These are phyloP conservation scores for Pinus tabuliformis DNA, from an alignment of 75 land plant species.

Conservation along the genomic window DNA sequence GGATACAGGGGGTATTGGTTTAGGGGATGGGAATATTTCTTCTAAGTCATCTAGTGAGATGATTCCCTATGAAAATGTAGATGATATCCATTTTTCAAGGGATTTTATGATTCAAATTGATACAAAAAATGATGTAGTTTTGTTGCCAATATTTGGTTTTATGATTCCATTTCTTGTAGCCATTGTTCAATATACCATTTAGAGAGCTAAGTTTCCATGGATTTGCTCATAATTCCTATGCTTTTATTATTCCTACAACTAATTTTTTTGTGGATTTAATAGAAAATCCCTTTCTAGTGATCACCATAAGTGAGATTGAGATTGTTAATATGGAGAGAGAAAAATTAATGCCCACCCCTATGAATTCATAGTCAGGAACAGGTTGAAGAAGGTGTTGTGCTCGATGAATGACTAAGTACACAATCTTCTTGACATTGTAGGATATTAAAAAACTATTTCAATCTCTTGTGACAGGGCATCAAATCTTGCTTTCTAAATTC, in stretches of 20 bases:
- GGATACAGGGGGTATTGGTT: constrained; percentile 85
- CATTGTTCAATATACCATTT: constrained; percentile 66
- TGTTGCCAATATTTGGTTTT: constrained; percentile 77
- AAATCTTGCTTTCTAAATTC: no score
- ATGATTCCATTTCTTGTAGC: constrained; percentile 94
- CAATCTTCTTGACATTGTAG: no score
- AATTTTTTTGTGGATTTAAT: constrained; percentile 67
- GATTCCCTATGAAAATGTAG: constrained; percentile 75
- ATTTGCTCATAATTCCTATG: constrained; percentile 82
- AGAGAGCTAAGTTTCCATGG: constrained; percentile 96
- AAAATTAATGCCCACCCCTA: no score
- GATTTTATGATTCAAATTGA: constrained; percentile 90
- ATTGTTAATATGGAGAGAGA: constrained; percentile 91
- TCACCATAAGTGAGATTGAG: no score
- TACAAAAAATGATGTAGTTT: constrained; percentile 82
- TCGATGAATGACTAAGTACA: no score
- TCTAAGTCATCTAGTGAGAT: constrained; percentile 48
- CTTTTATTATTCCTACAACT: constrained; percentile 79
- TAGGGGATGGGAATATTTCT: constrained; percentile 52
- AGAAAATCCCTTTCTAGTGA: constrained; percentile 72
- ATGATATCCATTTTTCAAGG: constrained; percentile 45
- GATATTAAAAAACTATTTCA: no score
- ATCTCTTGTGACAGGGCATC: no score
- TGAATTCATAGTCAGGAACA: no score
- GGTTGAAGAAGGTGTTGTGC: no score